Base-by-base conservation (phyloP, 169 alveolate genomes). In the Cyclospora cayetanensis region DNA sequence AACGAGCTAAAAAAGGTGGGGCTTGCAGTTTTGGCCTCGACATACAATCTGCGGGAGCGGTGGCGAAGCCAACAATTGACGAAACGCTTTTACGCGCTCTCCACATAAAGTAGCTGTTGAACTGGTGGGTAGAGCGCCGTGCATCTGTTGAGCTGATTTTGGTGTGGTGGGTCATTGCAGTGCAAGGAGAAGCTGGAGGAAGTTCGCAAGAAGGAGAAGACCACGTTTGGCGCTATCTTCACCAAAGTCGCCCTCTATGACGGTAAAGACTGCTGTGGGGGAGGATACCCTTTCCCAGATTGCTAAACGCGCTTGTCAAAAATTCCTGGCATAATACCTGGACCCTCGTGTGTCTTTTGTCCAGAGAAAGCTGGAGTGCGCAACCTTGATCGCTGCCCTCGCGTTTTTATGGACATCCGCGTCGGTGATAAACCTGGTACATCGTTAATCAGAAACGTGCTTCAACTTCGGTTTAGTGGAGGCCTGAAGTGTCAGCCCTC, bases 321-420 rank as follows among this genome's bases (percentile, higher is more conserved):
- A 46, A 46, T 9, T 15, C 55, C 55, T 46, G 22, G 55, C 15
- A 7, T 9, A 46, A 46, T 9, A 7, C 55, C 55, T 46, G 15
- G 15, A 46, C 55, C 55, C 55, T 46, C 55, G 55, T 46, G 22
- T 18, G 31, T n/a, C 42, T n/a, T 18, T 34, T 39, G 0, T 63
- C 27, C 83, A 84, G 91, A 84, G 84, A 84, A 84, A 27, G 68
- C 35, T n/a, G 91, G 91, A 7, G 42, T 65, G 53, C 91, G 91
- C 65, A 29, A 52, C 68, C 37, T 84, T 20, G 52, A 29, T 31
- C 29, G 39, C 22, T 84, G 80, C 83, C 83, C 83, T 31, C 55
- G 34, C 74, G 92, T 86, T 39, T 86, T 43, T 53, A 46, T 86
- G 84, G 84, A 86, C 52, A 66, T 86, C 34, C 39, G 29, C 12